phyloP scores from a whole-genome alignment of 1,139 yeast species.

The Tardiomyces depauwii region DNA sequence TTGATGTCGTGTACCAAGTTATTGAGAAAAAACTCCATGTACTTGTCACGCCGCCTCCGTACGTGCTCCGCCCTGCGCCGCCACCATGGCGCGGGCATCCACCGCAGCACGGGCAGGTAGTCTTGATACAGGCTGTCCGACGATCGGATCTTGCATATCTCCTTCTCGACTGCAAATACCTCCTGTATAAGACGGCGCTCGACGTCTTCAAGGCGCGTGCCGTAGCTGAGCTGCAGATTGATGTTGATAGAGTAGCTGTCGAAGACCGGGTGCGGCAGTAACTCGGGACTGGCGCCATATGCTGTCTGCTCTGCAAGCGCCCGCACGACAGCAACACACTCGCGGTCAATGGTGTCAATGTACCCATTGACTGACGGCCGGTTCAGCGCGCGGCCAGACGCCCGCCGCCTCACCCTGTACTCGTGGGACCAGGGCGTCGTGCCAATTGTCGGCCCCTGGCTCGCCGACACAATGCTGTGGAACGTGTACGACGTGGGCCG shows the following conservation, averaged over 20 bases:
- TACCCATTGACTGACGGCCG: conserved; percentile 24
- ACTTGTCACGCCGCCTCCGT: conserved; percentile 40
- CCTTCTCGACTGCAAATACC: conserved; percentile 52
- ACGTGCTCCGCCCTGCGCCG: conserved; percentile 15
- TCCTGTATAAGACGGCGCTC: conserved; percentile 33
- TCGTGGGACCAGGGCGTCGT: conserved; percentile 60
- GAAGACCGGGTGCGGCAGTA: background rate
- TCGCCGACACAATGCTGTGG: conserved; percentile 51
- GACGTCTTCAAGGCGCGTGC: conserved; percentile 35
- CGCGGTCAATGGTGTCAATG: conserved; percentile 34
- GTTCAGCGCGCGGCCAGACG: conserved; percentile 41
- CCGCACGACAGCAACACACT: conserved; percentile 22
- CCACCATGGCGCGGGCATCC: conserved; percentile 1
- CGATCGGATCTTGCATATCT: conserved; percentile 51
- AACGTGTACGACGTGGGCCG: conserved; percentile 60
- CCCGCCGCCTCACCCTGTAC: conserved; percentile 42
- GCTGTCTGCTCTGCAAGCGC: background rate
- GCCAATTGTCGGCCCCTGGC: conserved; percentile 59
- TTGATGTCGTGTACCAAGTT: conserved; percentile 10
- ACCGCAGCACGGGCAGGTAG: conserved; percentile 43
- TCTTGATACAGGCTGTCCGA: conserved; percentile 53
- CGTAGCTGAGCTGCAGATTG: conserved; percentile 37
- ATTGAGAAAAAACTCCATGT: conserved; percentile 36
- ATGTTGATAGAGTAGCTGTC: conserved; percentile 1
- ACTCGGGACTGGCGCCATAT: background rate